A percentile compares a stretch with the other conserved stretches of the same genome.
Evolutionary conservation across 1,284 basidiomycete species (phyloP).

Genomic region (Tilletia indica): DNA sequence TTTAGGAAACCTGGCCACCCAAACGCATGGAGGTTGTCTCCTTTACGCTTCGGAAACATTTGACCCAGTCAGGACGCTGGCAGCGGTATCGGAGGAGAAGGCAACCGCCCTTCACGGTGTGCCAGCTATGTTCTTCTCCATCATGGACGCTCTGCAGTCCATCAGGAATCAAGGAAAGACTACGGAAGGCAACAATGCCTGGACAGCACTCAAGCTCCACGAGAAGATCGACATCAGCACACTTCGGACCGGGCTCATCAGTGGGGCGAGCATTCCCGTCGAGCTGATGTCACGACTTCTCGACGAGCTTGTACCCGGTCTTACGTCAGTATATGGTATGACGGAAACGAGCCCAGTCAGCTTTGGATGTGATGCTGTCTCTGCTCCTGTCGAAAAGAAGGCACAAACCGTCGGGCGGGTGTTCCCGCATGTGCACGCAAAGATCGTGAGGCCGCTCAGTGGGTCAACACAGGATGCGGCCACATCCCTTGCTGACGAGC

Average conservation of each 20-base stretch:
- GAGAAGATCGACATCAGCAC: conserved; percentile 35
- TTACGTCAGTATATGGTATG: conserved; percentile 66
- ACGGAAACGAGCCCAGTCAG: conserved; percentile 68
- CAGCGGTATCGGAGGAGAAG: conserved; percentile 65
- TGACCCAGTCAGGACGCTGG: conserved; percentile 68
- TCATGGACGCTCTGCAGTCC: conserved; percentile 66
- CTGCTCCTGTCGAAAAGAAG: not conserved
- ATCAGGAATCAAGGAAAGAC: conserved; percentile 36
- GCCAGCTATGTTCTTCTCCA: conserved; percentile 72
- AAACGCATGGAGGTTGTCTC: conserved; percentile 70
- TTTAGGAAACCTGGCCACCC: conserved; percentile 75
- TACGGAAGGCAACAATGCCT: not conserved
- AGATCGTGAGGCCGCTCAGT: conserved; percentile 63
- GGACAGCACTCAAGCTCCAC: not conserved
- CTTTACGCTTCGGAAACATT: conserved; percentile 72
- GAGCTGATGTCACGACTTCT: conserved; percentile 65
- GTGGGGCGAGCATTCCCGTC: conserved; percentile 74
- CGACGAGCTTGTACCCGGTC: conserved; percentile 62
- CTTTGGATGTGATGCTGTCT: conserved; percentile 62
- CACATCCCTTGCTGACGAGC: conserved; percentile 61
- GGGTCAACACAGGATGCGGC: not conserved
- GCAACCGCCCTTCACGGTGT: conserved; percentile 80
- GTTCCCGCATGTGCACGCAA: conserved; percentile 74
- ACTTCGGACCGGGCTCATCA: conserved; percentile 72
- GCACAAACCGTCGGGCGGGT: conserved; percentile 73